Evolutionary conservation across 352 stramenopile genomes (phyloP).

Genomic region (Lagenidium sp.): DNA sequence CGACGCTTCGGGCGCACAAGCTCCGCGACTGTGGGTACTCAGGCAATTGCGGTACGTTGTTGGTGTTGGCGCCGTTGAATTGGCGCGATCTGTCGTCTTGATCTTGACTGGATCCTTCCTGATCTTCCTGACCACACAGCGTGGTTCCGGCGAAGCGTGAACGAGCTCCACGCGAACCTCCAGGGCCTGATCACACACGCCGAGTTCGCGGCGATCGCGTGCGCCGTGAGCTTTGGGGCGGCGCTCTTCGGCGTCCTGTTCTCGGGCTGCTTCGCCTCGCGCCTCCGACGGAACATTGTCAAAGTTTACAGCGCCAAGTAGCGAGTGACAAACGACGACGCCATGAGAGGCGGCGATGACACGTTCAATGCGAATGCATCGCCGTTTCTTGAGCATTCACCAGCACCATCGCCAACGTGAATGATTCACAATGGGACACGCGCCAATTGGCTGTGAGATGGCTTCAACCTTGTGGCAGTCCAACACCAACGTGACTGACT

Average conservation of each 20-base stretch:
- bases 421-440: too few relatives aligned
- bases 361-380: too few relatives aligned
- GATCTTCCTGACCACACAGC: constrained; percentile 10
- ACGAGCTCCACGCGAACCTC: constrained; percentile 32
- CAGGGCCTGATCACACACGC: constrained; percentile 29
- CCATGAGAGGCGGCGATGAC: too few relatives aligned
- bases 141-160: constrained; percentile 36
- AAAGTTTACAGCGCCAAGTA: constrained; percentile 46
- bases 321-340: too few relatives aligned
- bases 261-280: constrained; percentile 27
- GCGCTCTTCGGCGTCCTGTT: constrained; percentile 27
- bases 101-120: too few relatives aligned
- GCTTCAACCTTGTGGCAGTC: too few relatives aligned
- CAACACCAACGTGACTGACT: too few relatives aligned
- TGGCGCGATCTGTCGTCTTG: too few relatives aligned
- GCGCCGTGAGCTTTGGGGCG: constrained; percentile 11
- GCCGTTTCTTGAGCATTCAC: too few relatives aligned
- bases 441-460: too few relatives aligned
- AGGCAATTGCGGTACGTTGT: constrained; percentile 39
- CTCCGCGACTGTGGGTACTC: constrained; percentile 48
- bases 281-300: constrained; percentile 36
- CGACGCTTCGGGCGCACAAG: constrained; percentile 36
- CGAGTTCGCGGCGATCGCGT: constrained; percentile 26
- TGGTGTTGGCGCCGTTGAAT: too few relatives aligned
- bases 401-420: too few relatives aligned